Evolutionary conservation across 129 eudicot genomes (phyloP), one percentile per base, ranked within the genome.

Genomic region (Pittosporum tobira): DNA sequence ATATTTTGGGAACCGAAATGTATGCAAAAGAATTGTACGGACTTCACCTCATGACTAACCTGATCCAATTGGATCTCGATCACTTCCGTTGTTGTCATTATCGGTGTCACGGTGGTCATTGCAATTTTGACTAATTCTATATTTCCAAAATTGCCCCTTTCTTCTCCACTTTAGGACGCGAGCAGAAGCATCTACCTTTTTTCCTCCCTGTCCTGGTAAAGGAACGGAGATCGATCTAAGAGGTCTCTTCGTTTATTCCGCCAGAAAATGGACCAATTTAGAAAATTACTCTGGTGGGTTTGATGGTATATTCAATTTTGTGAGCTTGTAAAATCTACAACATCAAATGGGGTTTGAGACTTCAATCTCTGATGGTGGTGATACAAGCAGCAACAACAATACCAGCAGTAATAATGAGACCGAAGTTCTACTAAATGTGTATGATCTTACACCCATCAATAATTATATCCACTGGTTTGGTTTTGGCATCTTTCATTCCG

Each of bases 401-500:
- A 40, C 14, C n/a, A n/a, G n/a, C n/a, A n/a, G 42, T 1, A 53
- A 40, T 25, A 43, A 26, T 42, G 76, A 70, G 40, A 54, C 70
- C 60, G 78, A 77, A 75, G 71, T 77, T 46, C 40, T 77, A 11
- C 56, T 81, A 66, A 81, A 81, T 55, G 63, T 81, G 2, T 81
- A 81, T 59, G 88, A 81, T 47, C 88, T 81, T 18, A 77, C 88
- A 15, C 81, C 88, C 46, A 40, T 77, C 27, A 81, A 81, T 71
- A 31, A 62, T 66, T 81, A 81, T 53, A 64, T 74, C 61, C 60
- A 68, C 34, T 81, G 83, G 84, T 51, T 81, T 42, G 88, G 88
- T 63, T 68, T 81, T 56, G 88, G 88, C 20, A 51, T 81, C 57
- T 81, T 81, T 15, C 88, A 81, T 70, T 73, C 88, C n/a, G 88